phyloP scores from a whole-genome alignment of 306 rosid species.

The Argentina anserina region DNA sequence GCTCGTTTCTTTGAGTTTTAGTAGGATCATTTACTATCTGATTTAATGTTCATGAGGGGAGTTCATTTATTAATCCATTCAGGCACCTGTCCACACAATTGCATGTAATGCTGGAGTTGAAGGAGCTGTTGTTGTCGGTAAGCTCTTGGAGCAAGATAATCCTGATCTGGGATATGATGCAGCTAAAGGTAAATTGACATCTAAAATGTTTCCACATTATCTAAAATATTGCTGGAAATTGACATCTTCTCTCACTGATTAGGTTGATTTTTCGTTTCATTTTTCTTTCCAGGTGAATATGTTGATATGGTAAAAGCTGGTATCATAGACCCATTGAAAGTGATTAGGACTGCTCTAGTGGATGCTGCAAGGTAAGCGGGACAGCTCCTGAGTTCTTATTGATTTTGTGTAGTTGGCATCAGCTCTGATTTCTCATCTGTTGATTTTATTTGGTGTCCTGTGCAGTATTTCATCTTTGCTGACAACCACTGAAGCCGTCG shows the following conservation, averaged over 20 bases:
- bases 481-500: constrained; percentile 95
- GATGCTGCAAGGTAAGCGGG: constrained; percentile 82
- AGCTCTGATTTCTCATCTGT: neutral
- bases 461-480: constrained; percentile 91
- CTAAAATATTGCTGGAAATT: neutral
- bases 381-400: neutral
- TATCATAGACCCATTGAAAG: constrained; percentile 92
- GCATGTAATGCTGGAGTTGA: constrained; percentile 97
- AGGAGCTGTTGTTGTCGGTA: constrained; percentile 97
- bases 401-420: neutral
- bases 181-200: constrained; percentile 86
- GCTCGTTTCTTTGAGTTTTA: neutral
- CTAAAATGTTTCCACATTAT: constrained; percentile 1
- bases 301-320: constrained; percentile 92
- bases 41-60: neutral
- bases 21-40: neutral
- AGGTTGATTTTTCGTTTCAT: neutral
- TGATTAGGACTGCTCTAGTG: constrained; percentile 88
- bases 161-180: constrained; percentile 95
- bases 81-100: constrained; percentile 95
- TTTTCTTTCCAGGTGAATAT: constrained; percentile 64
- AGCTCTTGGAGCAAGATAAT: constrained; percentile 76
- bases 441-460: neutral
- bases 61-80: constrained; percentile 14
- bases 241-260: neutral